Conservation (phyloP, 345 rosid species). For the Murraya paniculata region DNA sequence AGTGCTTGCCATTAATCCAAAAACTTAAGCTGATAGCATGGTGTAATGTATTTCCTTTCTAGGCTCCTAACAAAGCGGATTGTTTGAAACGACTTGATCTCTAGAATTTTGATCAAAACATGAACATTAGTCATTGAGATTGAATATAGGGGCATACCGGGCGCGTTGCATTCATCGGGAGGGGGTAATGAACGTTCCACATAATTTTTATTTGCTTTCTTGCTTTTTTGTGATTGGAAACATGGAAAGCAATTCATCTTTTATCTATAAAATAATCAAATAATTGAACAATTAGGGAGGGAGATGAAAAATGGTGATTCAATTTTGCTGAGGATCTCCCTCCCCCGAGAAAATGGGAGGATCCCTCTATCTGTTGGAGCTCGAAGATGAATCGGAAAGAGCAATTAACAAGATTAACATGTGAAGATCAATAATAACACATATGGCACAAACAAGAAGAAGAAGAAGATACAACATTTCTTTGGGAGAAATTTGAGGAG, state of each 20-base stretch:
- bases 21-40: no score
- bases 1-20: no score
- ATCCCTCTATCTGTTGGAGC: not conserved
- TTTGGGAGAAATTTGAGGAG: not conserved
- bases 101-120: no score
- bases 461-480: not conserved
- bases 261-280: no score
- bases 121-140: no score
- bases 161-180: slow-evolving; percentile 15
- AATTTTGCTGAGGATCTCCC: not conserved
- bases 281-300: not conserved
- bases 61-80: no score
- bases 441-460: not conserved
- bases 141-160: slow-evolving; percentile 16
- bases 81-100: no score
- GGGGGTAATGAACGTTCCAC: not conserved
- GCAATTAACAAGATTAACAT: not conserved
- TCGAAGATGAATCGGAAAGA: not conserved
- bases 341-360: not conserved
- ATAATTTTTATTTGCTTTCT: slow-evolving; percentile 4
- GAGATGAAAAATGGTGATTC: not conserved
- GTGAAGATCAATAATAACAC: not conserved
- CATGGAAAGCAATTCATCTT: slow-evolving; percentile 78
- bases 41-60: no score
- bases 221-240: slow-evolving; percentile 48